Conservation (phyloP, 2,329 filamentous ascomycete genomes). For the Trichophyton benhamiae region DNA sequence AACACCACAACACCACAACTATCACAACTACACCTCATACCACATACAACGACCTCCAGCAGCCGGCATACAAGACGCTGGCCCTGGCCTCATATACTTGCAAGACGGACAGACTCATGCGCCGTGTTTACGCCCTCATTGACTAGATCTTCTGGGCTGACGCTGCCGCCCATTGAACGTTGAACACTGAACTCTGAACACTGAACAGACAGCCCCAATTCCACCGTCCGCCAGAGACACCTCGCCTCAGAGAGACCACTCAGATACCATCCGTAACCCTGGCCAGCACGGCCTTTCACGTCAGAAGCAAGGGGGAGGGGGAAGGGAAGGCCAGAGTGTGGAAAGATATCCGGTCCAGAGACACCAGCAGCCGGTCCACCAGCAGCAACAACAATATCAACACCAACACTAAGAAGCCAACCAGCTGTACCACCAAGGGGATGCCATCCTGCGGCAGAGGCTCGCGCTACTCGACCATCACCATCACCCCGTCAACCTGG, state of each 20-base stretch:
- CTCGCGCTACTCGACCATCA: constrained; percentile 15
- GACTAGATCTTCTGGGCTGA: too few relatives aligned
- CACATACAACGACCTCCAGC: too few relatives aligned
- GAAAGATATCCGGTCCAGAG: constrained; percentile 11
- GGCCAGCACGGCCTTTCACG: constrained; percentile 1
- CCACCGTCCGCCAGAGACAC: not conserved
- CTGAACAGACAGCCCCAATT: not conserved
- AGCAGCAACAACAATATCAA: not conserved
- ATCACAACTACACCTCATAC: too few relatives aligned
- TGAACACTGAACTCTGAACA: too few relatives aligned
- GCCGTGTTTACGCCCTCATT: too few relatives aligned
- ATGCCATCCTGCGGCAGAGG: constrained; percentile 22
- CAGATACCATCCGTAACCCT: not conserved
- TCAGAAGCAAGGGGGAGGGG: not conserved
- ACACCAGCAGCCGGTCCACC: not conserved
- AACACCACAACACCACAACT: too few relatives aligned
- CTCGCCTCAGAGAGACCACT: not conserved
- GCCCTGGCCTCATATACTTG: too few relatives aligned
- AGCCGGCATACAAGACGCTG: too few relatives aligned
- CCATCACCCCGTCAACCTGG: constrained; percentile 25
- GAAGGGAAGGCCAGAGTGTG: constrained; percentile 11
- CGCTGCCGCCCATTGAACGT: too few relatives aligned
- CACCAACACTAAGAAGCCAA: constrained; percentile 5
- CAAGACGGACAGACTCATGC: too few relatives aligned
- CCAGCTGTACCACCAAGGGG: constrained; percentile 4